Percentiles rank a stretch among this genome's conserved stretches.
Conservation (phyloP, 495 filamentous ascomycete species). For the Trichoderma asperelloides region DNA sequence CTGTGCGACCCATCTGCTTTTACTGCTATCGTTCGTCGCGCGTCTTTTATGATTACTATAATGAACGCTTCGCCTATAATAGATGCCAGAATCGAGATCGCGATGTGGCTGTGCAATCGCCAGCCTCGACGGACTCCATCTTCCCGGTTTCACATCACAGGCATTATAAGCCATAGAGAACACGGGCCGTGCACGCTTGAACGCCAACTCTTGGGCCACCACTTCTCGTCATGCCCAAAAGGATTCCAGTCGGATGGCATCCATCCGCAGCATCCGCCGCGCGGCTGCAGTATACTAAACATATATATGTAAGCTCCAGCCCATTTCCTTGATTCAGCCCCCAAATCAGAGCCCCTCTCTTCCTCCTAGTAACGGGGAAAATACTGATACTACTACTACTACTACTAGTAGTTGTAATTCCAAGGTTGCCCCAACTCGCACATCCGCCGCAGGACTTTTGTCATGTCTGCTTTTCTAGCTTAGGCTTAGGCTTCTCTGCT, state of each 20-base stretch:
- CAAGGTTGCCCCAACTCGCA: not conserved
- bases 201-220: not conserved
- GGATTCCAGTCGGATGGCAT: not conserved
- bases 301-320: too few species aligned
- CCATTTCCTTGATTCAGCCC: too few species aligned
- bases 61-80: too few species aligned
- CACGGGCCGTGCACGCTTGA: not conserved
- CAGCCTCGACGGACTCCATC: not conserved
- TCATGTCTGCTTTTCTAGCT: not conserved
- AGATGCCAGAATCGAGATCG: not conserved
- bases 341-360: not conserved
- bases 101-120: not conserved
- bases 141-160: not conserved
- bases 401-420: too few species aligned
- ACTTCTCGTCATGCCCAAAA: not conserved
- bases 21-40: too few species aligned
- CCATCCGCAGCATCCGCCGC: too few species aligned
- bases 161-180: not conserved
- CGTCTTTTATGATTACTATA: too few species aligned
- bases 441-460: not conserved
- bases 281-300: not conserved
- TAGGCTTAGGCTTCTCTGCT: not conserved
- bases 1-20: too few species aligned
- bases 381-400: not conserved
- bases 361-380: not conserved